A percentile compares a stretch with the other conserved stretches of the same genome.
Conservation (phyloP, 2,329 filamentous ascomycete species). For the Tolypocladium amazonense region DNA sequence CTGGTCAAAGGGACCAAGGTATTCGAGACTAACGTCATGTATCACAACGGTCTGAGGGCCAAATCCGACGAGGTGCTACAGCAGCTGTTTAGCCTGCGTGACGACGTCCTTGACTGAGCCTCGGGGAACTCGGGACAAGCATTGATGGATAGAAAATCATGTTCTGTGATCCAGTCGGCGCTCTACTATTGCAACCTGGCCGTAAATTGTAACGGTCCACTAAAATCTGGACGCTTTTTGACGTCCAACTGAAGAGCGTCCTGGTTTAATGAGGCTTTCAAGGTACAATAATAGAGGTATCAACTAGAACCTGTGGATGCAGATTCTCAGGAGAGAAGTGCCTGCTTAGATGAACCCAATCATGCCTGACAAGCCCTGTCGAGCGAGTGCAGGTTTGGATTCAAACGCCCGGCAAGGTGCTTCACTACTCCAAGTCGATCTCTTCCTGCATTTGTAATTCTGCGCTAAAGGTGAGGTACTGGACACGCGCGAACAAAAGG, state of each 20-base stretch:
- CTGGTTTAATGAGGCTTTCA: no score
- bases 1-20: conserved; percentile 69
- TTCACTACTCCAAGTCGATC: conserved; percentile 28
- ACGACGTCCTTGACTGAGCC: conserved; percentile 48
- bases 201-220: not conserved
- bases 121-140: not conserved
- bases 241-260: not conserved
- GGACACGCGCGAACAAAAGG: not conserved
- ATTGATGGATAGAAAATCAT: not conserved
- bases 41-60: conserved; percentile 71
- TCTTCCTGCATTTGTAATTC: conserved; percentile 42
- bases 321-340: not conserved
- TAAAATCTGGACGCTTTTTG: not conserved
- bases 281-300: not conserved
- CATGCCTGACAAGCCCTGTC: not conserved
- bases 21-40: conserved; percentile 77
- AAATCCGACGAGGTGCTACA: conserved; percentile 68
- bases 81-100: conserved; percentile 65
- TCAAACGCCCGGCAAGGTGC: not conserved
- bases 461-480: conserved; percentile 10
- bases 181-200: not conserved
- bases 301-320: not conserved
- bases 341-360: not conserved
- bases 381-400: not conserved
- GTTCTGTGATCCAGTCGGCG: not conserved